Percentiles rank a stretch among this genome's conserved stretches.
These are phyloP conservation scores for Pisolithus thermaeus DNA, from an alignment of 1,284 basidiomycete species.

Conservation along the genomic window DNA sequence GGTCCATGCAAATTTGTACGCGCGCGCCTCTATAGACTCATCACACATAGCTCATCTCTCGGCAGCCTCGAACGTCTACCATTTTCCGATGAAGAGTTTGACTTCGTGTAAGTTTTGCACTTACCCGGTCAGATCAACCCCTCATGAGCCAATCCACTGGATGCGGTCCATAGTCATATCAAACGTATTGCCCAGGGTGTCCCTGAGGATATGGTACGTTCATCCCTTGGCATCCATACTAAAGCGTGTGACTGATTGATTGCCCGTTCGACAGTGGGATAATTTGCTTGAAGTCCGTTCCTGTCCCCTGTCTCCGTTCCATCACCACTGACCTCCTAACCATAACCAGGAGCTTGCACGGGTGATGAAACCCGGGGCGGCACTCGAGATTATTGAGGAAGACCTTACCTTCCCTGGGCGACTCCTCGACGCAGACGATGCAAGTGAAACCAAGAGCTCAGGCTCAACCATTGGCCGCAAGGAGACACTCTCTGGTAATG, in stretches of 20 bases:
- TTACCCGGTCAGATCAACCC: background rate
- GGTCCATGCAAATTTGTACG: constrained; percentile 67
- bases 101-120: constrained; percentile 52
- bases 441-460: background rate
- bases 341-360: constrained; percentile 47
- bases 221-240: background rate
- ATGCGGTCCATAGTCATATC: constrained; percentile 41
- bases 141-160: background rate
- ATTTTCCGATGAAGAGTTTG: constrained; percentile 65
- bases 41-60: background rate
- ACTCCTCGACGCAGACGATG: constrained; percentile 5
- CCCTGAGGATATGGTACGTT: constrained; percentile 60
- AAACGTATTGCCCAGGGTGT: constrained; percentile 65
- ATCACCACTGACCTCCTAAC: background rate
- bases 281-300: constrained; percentile 42
- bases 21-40: constrained; percentile 6
- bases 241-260: constrained; percentile 3
- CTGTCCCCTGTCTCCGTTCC: background rate
- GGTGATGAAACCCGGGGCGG: constrained; percentile 63
- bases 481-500: background rate
- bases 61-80: constrained; percentile 58
- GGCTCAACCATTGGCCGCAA: background rate
- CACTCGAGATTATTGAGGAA: constrained; percentile 68
- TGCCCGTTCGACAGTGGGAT: constrained; percentile 46
- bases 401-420: constrained; percentile 65